Conservation (phyloP, 495 filamentous ascomycete species). For the Neurospora tetrasperma region DNA sequence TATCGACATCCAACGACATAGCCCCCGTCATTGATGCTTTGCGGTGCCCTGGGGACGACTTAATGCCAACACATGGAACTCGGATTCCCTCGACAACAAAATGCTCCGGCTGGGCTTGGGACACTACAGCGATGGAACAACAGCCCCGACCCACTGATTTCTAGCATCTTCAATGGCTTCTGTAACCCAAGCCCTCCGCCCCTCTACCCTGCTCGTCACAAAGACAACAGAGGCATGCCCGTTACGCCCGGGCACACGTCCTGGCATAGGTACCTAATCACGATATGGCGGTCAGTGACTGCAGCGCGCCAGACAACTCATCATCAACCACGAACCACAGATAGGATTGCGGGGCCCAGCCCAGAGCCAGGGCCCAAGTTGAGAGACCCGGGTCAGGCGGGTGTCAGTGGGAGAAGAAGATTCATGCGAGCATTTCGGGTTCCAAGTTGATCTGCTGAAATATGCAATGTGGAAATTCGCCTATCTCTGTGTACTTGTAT, state of each 20-base stretch:
- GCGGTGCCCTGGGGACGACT: background rate
- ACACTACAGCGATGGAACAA: constrained; percentile 18
- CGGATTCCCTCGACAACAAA: background rate
- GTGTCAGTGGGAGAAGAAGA: background rate
- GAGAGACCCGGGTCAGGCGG: background rate
- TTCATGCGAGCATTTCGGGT: background rate
- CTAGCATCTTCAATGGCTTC: constrained; percentile 9
- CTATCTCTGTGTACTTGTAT: background rate
- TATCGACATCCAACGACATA: background rate
- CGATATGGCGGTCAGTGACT: constrained; percentile 15
- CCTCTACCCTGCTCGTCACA: background rate
- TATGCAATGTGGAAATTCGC: background rate
- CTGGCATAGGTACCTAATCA: background rate
- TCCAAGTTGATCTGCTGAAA: background rate
- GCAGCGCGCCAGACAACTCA: constrained; percentile 3
- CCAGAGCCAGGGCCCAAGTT: background rate
- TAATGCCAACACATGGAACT: background rate
- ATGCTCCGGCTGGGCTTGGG: background rate
- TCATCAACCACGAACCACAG: background rate
- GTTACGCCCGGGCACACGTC: background rate
- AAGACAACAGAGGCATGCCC: background rate
- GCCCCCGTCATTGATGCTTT: background rate
- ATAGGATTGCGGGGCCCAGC: background rate
- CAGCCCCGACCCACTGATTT: constrained; percentile 5
- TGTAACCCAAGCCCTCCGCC: constrained; percentile 10